Percentiles rank a stretch among this genome's conserved stretches.
phyloP scores from a whole-genome alignment of 371 early-diverging fungal genomes.

The Apophysomyces trapeziformis region DNA sequence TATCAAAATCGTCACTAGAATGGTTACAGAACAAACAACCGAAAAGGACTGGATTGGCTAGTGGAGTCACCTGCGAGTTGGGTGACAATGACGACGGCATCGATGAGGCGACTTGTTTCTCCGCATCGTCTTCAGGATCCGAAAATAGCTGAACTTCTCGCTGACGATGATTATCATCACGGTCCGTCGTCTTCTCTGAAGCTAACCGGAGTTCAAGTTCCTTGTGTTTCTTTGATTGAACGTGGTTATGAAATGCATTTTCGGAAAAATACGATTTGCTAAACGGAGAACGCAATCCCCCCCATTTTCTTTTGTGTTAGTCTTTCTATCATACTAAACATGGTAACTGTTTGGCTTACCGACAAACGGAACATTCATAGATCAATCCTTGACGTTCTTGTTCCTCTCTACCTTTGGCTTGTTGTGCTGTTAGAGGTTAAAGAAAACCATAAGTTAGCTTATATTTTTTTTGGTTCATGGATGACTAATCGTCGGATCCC shows the following conservation, averaged over 20 bases:
- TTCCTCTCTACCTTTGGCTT: slow-evolving; percentile 46
- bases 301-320: background rate
- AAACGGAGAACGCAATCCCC: background rate
- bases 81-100: background rate
- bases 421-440: slow-evolving; percentile 39
- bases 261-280: slow-evolving; percentile 77
- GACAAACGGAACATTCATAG: slow-evolving; percentile 47
- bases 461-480: no score
- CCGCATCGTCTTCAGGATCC: slow-evolving; percentile 10
- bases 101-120: background rate
- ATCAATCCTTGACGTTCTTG: slow-evolving; percentile 42
- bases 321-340: background rate
- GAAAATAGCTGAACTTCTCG: background rate
- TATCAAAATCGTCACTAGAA: slow-evolving; percentile 65
- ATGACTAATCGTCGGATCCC: background rate
- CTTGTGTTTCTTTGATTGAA: slow-evolving; percentile 90
- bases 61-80: slow-evolving; percentile 6
- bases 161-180: slow-evolving; percentile 1
- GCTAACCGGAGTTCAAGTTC: slow-evolving; percentile 60
- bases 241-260: slow-evolving; percentile 88
- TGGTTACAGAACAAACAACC: slow-evolving; percentile 84
- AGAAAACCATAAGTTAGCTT: no score
- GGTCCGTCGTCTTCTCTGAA: slow-evolving; percentile 7
- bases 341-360: slow-evolving; percentile 25
- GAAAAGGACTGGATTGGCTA: slow-evolving; percentile 34